phyloP scores from a whole-genome alignment of 495 filamentous ascomycete genomes.

The Penicillium cataractarum region DNA sequence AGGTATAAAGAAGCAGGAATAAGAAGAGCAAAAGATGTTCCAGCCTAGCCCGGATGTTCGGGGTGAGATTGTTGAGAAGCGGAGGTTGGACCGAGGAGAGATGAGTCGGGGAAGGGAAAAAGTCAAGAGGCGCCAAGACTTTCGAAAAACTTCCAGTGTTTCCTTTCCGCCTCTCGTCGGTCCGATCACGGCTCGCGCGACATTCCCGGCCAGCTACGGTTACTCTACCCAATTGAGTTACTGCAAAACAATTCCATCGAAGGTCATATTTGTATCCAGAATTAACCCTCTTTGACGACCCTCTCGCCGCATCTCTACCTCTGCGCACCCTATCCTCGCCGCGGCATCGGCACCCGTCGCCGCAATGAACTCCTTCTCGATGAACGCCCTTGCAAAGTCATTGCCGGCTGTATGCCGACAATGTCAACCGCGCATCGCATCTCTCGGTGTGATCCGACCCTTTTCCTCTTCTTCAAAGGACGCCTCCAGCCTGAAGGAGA shows the following conservation, averaged over 20 bases:
- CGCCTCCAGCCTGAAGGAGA: conserved; percentile 22
- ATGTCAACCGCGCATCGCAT: conserved; percentile 26
- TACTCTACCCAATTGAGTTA: conserved; percentile 4
- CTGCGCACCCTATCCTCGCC: conserved; percentile 5
- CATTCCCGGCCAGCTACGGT: conserved; percentile 8
- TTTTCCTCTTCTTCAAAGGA: conserved; percentile 35
- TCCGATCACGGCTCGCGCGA: conserved; percentile 35
- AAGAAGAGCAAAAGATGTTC: conserved; percentile 24
- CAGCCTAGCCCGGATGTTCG: conserved; percentile 34
- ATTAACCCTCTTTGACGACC: neutral
- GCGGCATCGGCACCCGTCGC: conserved; percentile 16
- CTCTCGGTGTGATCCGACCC: conserved; percentile 25
- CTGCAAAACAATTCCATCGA: neutral
- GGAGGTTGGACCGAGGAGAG: conserved; percentile 29
- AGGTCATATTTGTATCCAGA: neutral
- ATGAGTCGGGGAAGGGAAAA: conserved; percentile 40
- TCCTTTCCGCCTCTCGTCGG: conserved; percentile 40
- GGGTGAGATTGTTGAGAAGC: conserved; percentile 32
- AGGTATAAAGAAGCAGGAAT: conserved; percentile 12
- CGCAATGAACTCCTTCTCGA: conserved; percentile 45
- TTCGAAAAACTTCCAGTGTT: conserved; percentile 50
- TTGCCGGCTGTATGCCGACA: conserved; percentile 41
- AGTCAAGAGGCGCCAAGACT: conserved; percentile 50
- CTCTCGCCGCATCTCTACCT: neutral
- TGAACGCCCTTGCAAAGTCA: conserved; percentile 37